Percentiles rank a stretch among this genome's conserved stretches.
Conservation (phyloP, 176 grass and related monocot species). For the Puya raimondii region DNA sequence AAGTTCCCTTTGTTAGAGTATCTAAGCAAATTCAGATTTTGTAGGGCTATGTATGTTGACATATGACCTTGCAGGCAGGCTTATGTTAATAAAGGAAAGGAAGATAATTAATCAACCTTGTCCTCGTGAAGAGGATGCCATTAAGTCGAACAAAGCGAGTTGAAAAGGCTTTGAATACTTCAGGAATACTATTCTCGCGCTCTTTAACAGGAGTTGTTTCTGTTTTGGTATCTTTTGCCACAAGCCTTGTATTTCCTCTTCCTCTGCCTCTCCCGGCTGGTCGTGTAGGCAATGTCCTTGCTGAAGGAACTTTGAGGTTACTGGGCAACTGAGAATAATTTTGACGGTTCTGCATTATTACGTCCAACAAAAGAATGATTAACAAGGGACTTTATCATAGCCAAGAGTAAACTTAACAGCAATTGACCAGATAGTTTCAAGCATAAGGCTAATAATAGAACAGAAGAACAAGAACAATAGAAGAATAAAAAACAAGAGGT, state of each 20-base stretch:
- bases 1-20: too few species aligned
- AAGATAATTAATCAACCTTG: background rate
- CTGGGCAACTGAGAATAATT: slow-evolving; percentile 41
- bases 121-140: slow-evolving; percentile 73
- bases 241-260: slow-evolving; percentile 50
- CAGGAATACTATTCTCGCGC: slow-evolving; percentile 30
- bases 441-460: background rate
- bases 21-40: too few species aligned
- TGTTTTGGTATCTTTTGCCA: slow-evolving; percentile 41
- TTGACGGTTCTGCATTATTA: slow-evolving; percentile 58
- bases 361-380: background rate
- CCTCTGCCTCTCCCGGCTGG: slow-evolving; percentile 65
- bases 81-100: background rate
- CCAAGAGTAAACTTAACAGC: background rate
- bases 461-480: background rate
- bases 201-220: slow-evolving; percentile 36
- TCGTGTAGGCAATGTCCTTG: slow-evolving; percentile 30
- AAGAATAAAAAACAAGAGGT: background rate
- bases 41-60: too few species aligned
- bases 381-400: background rate
- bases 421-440: background rate
- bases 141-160: slow-evolving; percentile 81
- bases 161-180: slow-evolving; percentile 64
- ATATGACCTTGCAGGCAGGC: too few species aligned
- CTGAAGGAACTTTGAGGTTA: slow-evolving; percentile 39